Conservation (phyloP, 1,284 basidiomycete genomes). For the Trichosporon coremiiforme region DNA sequence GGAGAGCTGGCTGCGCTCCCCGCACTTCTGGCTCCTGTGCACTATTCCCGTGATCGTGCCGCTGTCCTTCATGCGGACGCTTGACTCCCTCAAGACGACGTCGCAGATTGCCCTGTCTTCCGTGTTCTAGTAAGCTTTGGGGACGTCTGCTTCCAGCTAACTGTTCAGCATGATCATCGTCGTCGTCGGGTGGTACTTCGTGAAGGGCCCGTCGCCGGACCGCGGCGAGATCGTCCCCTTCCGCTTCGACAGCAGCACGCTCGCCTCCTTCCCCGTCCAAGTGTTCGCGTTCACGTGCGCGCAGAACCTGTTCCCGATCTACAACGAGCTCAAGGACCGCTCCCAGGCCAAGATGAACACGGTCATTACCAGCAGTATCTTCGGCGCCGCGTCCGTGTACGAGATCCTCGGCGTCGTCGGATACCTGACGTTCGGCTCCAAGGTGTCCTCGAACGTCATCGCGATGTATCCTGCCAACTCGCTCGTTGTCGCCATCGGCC, state of each 20-base stretch:
- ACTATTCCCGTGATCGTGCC: conserved; percentile 84
- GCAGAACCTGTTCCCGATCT: conserved; percentile 89
- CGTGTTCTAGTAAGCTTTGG: conserved; percentile 62
- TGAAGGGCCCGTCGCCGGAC: conserved; percentile 50
- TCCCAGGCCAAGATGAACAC: conserved; percentile 80
- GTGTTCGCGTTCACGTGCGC: conserved; percentile 91
- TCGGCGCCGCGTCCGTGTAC: conserved; percentile 73
- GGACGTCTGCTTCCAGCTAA: background rate
- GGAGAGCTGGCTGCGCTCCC: conserved; percentile 66
- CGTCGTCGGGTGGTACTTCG: conserved; percentile 55
- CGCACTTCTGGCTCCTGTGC: conserved; percentile 78
- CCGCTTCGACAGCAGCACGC: conserved; percentile 47
- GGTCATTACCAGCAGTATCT: conserved; percentile 84
- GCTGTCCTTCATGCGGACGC: conserved; percentile 77
- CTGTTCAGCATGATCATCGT: conserved; percentile 68
- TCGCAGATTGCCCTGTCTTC: conserved; percentile 55
- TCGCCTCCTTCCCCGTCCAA: conserved; percentile 85
- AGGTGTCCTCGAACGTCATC: conserved; percentile 86
- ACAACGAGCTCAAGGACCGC: conserved; percentile 85
- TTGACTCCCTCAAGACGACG: conserved; percentile 65
- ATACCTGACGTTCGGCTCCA: conserved; percentile 92
- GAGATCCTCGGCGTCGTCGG: conserved; percentile 64
- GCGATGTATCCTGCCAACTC: conserved; percentile 74
- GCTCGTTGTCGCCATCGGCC: conserved; percentile 86
- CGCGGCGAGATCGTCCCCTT: conserved; percentile 51